Base-by-base conservation (phyloP, 495 filamentous ascomycete species). In the Amniculicola lignicola region DNA sequence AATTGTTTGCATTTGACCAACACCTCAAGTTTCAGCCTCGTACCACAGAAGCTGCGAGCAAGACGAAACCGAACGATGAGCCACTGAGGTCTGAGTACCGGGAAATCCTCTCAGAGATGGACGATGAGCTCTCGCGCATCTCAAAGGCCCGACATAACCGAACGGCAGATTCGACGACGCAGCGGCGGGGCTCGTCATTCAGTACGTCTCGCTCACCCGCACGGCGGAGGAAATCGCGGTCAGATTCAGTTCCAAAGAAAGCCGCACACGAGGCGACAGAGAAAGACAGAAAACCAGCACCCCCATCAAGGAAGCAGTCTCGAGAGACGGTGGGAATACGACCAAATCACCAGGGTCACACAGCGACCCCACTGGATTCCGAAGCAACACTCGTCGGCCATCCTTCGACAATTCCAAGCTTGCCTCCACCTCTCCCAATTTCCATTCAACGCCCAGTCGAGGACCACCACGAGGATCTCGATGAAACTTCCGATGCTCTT, bases 81-180 rank as follows among this genome's bases (percentile, higher is more conserved):
- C 24, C 49, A 2, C 29, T 60, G 14, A 11, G 57, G 9, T 28
- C 50, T 0, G 49, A 47, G 27, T 63, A 63, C 27, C 36, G 59
- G 24, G 43, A 51, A 16, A 54, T 63, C 18, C 10, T 63, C 11
- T 45, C 51, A 15, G 54, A 59, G 14, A 54, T 63, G 55, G 51
- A 59, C 12, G 37, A 53, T 6, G 52, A 59, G 22, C 49, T 63
- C 7, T 23, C 16, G 11, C 41, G 33, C 6, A 31, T 21, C n/a
- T 52, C 54, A 0, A 50, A 54, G 42, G 25, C 37, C 40, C 27
- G 35, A 9, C 22, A 45, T 25, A 54, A 55, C 25, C 54, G 50
- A 2, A 24, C 49, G 24, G 24, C 41, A n/a, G 22, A 27, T 12
- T 33, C 52, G 5, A 36, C 45, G 7, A 16, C 52, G 4, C 25